Evolutionary conservation across 345 rosid species (phyloP).

Genomic region (Ceriops tagal): DNA sequence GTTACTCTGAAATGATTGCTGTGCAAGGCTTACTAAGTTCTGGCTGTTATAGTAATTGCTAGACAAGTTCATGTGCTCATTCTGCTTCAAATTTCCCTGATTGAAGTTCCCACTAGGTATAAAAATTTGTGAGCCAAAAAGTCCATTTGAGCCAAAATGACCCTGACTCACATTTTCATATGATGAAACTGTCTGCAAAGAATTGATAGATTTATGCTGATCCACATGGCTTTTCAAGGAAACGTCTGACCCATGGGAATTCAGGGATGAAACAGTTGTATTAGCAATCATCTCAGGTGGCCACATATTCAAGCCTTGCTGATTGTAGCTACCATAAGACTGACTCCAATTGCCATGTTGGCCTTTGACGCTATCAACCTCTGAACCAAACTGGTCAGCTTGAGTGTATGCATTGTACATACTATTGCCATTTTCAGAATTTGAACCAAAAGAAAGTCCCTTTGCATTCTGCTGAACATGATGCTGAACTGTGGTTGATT

Average conservation of each 20-base stretch:
- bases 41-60: slow-evolving; percentile 51
- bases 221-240: slow-evolving; percentile 37
- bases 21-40: slow-evolving; percentile 35
- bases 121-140: slow-evolving; percentile 44
- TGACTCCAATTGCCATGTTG: slow-evolving; percentile 50
- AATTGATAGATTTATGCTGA: slow-evolving; percentile 36
- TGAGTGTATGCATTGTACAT: slow-evolving; percentile 40
- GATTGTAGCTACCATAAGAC: slow-evolving; percentile 43
- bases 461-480: slow-evolving; percentile 55
- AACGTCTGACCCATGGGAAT: slow-evolving; percentile 38
- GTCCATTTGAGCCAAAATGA: slow-evolving; percentile 48
- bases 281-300: slow-evolving; percentile 44
- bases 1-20: slow-evolving; percentile 52
- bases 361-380: slow-evolving; percentile 39
- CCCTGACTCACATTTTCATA: slow-evolving; percentile 33
- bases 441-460: slow-evolving; percentile 38
- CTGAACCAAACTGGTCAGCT: slow-evolving; percentile 37
- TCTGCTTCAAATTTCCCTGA: slow-evolving; percentile 46
- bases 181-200: slow-evolving; percentile 30
- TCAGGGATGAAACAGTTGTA: slow-evolving; percentile 32
- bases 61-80: slow-evolving; percentile 44
- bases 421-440: slow-evolving; percentile 33
- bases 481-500: slow-evolving; percentile 37
- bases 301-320: slow-evolving; percentile 41
- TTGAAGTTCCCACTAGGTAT: slow-evolving; percentile 35